These are phyloP conservation scores for Steccherinum ochraceum DNA, from an alignment of 768 basidiomycete genomes.

Conservation along the genomic window DNA sequence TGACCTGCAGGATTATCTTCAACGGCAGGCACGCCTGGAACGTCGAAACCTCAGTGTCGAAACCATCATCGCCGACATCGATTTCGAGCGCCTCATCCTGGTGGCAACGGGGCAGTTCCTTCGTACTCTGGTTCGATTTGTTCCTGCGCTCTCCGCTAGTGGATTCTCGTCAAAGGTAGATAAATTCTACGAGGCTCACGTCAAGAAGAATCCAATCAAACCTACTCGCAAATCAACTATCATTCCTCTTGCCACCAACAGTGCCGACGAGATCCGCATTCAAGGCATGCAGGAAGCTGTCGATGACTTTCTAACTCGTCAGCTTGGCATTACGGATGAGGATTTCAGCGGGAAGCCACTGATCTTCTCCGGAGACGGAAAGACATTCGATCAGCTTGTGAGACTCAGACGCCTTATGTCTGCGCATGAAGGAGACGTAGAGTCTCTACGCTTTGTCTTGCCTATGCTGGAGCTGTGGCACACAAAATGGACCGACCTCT, in stretches of 20 bases:
- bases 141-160: conserved; percentile 1
- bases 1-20: conserved; percentile 3
- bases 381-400: conserved; percentile 7
- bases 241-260: conserved; percentile 7
- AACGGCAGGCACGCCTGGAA: background rate
- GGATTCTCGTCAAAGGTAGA: no score
- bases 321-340: conserved; percentile 1
- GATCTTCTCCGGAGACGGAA: conserved; percentile 9
- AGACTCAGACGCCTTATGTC: conserved; percentile 2
- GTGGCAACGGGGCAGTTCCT: conserved; percentile 6
- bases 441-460: conserved; percentile 15
- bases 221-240: background rate
- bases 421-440: conserved; percentile 12
- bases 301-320: conserved; percentile 4
- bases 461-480: conserved; percentile 27
- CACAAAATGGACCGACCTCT: conserved; percentile 25
- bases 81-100: conserved; percentile 3
- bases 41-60: conserved; percentile 3
- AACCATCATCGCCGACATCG: conserved; percentile 7
- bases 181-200: background rate
- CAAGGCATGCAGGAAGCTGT: conserved; percentile 7
- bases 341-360: background rate
- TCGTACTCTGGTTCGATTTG: conserved; percentile 3
- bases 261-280: conserved; percentile 1
- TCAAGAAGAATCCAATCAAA: background rate